Evolutionary conservation across 2,329 filamentous ascomycete species (phyloP).

Genomic region (Rhynchosporium secalis): DNA sequence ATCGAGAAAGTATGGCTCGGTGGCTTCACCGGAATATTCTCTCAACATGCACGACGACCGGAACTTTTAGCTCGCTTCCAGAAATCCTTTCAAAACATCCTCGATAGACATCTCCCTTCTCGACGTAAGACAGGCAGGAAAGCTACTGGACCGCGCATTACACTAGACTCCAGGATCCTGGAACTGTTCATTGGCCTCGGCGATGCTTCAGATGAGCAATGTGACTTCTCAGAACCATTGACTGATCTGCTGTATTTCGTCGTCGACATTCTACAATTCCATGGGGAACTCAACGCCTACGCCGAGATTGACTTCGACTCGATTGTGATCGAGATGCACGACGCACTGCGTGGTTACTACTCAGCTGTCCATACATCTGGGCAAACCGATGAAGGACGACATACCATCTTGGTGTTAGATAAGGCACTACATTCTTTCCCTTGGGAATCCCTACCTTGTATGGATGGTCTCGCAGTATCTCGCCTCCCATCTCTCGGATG

Average conservation of each 20-base stretch:
- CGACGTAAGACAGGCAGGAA: constrained; percentile 63
- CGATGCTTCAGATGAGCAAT: constrained; percentile 63
- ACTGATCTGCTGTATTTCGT: constrained; percentile 94
- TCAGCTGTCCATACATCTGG: constrained; percentile 44
- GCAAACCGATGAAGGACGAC: constrained; percentile 48
- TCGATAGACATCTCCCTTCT: constrained; percentile 85
- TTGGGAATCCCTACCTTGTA: constrained; percentile 92
- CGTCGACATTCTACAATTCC: constrained; percentile 93
- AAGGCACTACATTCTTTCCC: constrained; percentile 89
- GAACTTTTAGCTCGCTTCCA: constrained; percentile 74
- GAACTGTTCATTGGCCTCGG: constrained; percentile 88
- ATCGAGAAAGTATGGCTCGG: constrained; percentile 94
- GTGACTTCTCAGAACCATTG: constrained; percentile 83
- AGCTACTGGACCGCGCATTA: constrained; percentile 45
- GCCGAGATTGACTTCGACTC: constrained; percentile 95
- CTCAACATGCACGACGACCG: constrained; percentile 63
- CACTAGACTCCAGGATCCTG: constrained; percentile 67
- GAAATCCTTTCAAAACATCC: constrained; percentile 71
- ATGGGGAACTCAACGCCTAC: constrained; percentile 93
- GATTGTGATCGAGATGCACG: constrained; percentile 85
- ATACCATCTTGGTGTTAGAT: constrained; percentile 88
- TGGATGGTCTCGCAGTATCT: constrained; percentile 76
- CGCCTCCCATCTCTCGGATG: constrained; percentile 85
- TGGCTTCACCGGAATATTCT: constrained; percentile 93
- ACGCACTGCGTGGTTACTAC: constrained; percentile 81